Evolutionary conservation across 768 basidiomycete species (phyloP).

Genomic region (Mycena venus): DNA sequence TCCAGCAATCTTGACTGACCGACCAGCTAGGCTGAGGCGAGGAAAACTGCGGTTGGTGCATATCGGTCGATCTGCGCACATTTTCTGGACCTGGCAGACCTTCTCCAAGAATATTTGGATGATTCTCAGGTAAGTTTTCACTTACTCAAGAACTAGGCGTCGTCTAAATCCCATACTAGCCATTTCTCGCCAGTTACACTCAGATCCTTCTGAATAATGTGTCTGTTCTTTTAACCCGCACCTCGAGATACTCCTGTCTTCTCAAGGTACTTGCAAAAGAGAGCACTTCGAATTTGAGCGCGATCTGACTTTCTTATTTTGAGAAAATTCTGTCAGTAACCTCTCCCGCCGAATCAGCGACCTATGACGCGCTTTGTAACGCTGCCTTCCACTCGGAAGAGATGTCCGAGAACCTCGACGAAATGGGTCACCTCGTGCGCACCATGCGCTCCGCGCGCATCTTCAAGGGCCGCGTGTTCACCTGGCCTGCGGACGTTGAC

Average conservation of each 20-base stretch:
- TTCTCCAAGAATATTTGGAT: constrained; percentile 36
- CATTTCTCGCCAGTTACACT: constrained; percentile 38
- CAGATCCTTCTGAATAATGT: constrained; percentile 46
- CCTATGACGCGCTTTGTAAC: constrained; percentile 52
- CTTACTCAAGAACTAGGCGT: neutral
- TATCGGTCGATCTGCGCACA: constrained; percentile 54
- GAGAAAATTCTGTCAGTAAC: constrained; percentile 43
- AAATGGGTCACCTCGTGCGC: constrained; percentile 53
- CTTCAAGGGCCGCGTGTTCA: constrained; percentile 44
- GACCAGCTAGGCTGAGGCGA: constrained; percentile 24
- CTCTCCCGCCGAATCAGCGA: constrained; percentile 39
- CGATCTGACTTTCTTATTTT: neutral
- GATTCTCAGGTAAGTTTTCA: constrained; percentile 36
- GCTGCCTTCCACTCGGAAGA: constrained; percentile 46
- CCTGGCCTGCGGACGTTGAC: constrained; percentile 40
- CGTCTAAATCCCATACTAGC: constrained; percentile 8
- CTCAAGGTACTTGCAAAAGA: constrained; percentile 46
- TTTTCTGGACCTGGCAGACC: constrained; percentile 45
- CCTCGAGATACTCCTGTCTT: constrained; percentile 43
- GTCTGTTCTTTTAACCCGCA: constrained; percentile 48
- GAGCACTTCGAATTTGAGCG: neutral
- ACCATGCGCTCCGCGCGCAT: constrained; percentile 46
- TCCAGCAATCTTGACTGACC: neutral
- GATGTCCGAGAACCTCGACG: constrained; percentile 51
- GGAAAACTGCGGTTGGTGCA: constrained; percentile 46